A percentile compares a stretch with the other conserved stretches of the same genome.
Evolutionary conservation across 345 rosid genomes (phyloP).

Genomic region (Syzygium aromaticum): DNA sequence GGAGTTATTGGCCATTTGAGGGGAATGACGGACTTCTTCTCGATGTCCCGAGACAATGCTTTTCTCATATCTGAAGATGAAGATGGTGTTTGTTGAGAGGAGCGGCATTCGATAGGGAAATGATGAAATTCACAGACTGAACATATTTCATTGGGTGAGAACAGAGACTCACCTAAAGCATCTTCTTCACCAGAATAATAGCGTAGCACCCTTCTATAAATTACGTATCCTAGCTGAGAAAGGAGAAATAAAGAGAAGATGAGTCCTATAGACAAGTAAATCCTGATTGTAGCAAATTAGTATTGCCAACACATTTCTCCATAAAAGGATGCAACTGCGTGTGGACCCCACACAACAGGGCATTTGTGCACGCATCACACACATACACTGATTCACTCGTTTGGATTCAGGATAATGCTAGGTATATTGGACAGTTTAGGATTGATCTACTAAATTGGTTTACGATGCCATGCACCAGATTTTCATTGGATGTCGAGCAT

Average conservation of each 20-base stretch:
- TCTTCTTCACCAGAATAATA: conserved; percentile 96
- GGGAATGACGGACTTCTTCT: conserved; percentile 80
- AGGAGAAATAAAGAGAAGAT: neutral
- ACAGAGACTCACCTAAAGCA: conserved; percentile 61
- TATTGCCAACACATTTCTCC: neutral
- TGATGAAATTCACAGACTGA: neutral
- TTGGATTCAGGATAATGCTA: neutral
- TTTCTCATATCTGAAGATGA: conserved; percentile 81
- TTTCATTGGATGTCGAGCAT: neutral
- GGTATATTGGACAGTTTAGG: neutral
- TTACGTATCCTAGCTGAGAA: conserved; percentile 74
- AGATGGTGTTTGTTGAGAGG: neutral
- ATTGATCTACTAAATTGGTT: neutral
- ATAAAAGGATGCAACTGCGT: too few relatives aligned
- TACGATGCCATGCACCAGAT: neutral
- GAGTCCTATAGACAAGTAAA: neutral
- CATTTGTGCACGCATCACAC: neutral
- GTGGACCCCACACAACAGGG: neutral
- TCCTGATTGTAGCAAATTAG: neutral
- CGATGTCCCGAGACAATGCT: conserved; percentile 78
- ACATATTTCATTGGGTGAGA: neutral
- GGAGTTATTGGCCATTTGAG: conserved; percentile 85
- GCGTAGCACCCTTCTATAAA: conserved; percentile 78
- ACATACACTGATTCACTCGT: neutral
- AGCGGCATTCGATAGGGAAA: neutral